Evolutionary conservation across 495 filamentous ascomycete genomes (phyloP), one percentile per base, ranked within the genome.

Genomic region (Halenospora varia): DNA sequence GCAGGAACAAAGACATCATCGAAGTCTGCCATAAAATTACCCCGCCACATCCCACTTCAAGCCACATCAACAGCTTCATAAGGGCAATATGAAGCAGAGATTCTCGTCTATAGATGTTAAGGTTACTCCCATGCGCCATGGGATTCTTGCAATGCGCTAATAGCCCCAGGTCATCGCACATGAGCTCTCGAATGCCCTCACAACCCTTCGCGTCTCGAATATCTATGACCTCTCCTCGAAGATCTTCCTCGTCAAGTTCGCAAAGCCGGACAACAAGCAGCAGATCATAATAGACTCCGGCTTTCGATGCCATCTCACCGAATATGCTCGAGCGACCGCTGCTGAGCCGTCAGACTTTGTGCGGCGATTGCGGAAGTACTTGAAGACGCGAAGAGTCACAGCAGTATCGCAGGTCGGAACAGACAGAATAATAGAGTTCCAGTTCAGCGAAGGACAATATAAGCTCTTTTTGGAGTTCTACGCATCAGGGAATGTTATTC

Each of bases 381-480:
- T 98, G 44, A 89, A 91, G 65, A 93, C 93, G 4, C 79, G 94
- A 54, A 77, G 94, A 47, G 82, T 96, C 44, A 97, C 93, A 0
- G 73, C 80, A 0, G 79, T 98, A 24, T 73, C 80, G 3, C 94
- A 98, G 69, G 80, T 98, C 51, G 94, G 92, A 35, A 96, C 92
- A 0, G 94, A 98, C 69, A 85, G 94, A 18, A 87, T 98, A 55
- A 88, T 98, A 53, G 91, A 96, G 66, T 82, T 97, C 53, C 81
- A 86, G 68, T 96, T 98, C 70, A 93, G 88, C 65, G 91, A 96
- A 75, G 93, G 94, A 18, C 78, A 82, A 60, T 97, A 93, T 66
- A 79, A 86, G 39, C 74, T 98, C 35, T 96, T 90, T 67, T 74
- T 98, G 40, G 94, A 98, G 71, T 98, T 98, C 73, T 98, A 94